A percentile compares a stretch with the other conserved stretches of the same genome.
These are phyloP conservation scores for Nicotiana attenuata DNA, from an alignment of 257 asterid species.

Conservation along the genomic window DNA sequence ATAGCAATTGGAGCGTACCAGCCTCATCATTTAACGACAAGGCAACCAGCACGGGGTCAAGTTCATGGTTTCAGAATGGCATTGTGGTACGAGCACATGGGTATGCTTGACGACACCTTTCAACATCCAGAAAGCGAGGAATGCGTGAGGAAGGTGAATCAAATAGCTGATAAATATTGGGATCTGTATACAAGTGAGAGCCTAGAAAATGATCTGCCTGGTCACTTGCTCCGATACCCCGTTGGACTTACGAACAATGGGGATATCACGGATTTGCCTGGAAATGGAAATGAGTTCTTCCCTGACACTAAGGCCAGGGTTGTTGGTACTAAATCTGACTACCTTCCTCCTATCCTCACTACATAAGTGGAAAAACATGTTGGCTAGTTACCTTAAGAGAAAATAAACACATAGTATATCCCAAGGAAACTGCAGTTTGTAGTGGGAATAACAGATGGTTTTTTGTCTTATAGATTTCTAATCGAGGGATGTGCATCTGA, in stretches of 20 bases:
- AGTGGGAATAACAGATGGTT: background rate
- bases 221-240: slow-evolving; percentile 76
- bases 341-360: slow-evolving; percentile 73
- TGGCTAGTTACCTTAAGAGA: background rate
- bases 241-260: slow-evolving; percentile 47
- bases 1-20: slow-evolving; percentile 88
- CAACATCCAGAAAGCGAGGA: slow-evolving; percentile 47
- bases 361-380: slow-evolving; percentile 25
- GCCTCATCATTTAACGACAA: slow-evolving; percentile 52
- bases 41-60: slow-evolving; percentile 70
- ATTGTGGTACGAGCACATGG: slow-evolving; percentile 87
- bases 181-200: slow-evolving; percentile 47
- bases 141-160: slow-evolving; percentile 50
- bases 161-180: slow-evolving; percentile 64
- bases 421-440: background rate
- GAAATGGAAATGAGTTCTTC: slow-evolving; percentile 56
- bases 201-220: slow-evolving; percentile 53
- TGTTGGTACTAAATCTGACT: slow-evolving; percentile 63
- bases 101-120: slow-evolving; percentile 73
- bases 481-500: background rate
- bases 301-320: slow-evolving; percentile 68
- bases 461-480: background rate
- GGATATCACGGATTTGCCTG: slow-evolving; percentile 55
- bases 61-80: slow-evolving; percentile 87
- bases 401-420: background rate